Evolutionary conservation across 2,329 filamentous ascomycete species (phyloP).

Genomic region (Fusarium cicatricum): DNA sequence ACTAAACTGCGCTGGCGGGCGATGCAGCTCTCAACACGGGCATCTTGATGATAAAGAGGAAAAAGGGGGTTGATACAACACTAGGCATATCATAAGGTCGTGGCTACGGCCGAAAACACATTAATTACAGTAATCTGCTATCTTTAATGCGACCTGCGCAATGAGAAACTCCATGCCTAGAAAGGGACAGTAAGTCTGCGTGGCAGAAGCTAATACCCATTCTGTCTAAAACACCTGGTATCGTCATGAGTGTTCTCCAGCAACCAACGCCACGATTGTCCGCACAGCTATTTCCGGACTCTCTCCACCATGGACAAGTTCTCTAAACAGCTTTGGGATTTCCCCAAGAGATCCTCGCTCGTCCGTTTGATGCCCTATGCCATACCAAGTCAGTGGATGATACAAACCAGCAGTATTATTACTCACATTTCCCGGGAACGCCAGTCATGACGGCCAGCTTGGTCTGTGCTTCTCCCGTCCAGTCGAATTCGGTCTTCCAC

Average conservation of each 20-base stretch:
- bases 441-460: constrained; percentile 62
- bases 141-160: constrained; percentile 27
- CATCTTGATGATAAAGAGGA: constrained; percentile 35
- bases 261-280: constrained; percentile 67
- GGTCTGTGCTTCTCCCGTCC: constrained; percentile 75
- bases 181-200: background rate
- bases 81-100: background rate
- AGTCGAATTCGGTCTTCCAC: constrained; percentile 74
- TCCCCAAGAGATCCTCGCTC: constrained; percentile 62
- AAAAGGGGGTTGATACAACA: constrained; percentile 7
- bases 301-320: constrained; percentile 63
- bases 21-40: constrained; percentile 2
- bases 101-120: constrained; percentile 25
- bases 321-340: constrained; percentile 68
- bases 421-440: constrained; percentile 71
- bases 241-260: constrained; percentile 49
- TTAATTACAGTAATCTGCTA: constrained; percentile 32
- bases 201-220: background rate
- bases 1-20: constrained; percentile 55
- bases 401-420: rapidly evolving
- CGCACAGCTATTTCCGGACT: constrained; percentile 65
- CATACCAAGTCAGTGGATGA: constrained; percentile 23
- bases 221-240: background rate
- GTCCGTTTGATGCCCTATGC: constrained; percentile 67
- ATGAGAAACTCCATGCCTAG: background rate